Percentiles rank a stretch among this genome's conserved stretches.
phyloP scores from a whole-genome alignment of 495 filamentous ascomycete genomes.

The Lophium mytilinum region DNA sequence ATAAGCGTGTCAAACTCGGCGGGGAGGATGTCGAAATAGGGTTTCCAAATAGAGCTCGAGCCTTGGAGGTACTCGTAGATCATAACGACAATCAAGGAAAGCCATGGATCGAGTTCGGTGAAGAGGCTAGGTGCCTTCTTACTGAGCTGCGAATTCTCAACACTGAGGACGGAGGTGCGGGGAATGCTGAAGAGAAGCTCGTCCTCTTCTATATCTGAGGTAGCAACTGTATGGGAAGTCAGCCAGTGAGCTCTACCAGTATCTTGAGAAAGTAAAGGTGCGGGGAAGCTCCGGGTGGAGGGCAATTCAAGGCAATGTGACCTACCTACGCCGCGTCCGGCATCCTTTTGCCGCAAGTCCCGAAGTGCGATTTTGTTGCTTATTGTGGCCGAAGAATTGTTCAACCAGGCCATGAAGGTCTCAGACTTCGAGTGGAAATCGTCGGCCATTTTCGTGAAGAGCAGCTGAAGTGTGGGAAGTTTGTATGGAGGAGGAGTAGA shows the following conservation, averaged over 20 bases:
- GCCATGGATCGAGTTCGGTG: conserved; percentile 41
- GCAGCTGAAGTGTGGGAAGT: background rate
- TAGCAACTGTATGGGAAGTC: conserved; percentile 43
- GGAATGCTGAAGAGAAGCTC: conserved; percentile 61
- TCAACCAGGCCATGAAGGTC: conserved; percentile 50
- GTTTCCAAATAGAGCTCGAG: conserved; percentile 58
- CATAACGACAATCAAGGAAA: conserved; percentile 68
- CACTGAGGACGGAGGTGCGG: conserved; percentile 44
- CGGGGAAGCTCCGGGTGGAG: background rate
- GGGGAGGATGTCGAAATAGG: conserved; percentile 77
- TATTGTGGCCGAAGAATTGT: conserved; percentile 42
- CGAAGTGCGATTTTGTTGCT: conserved; percentile 48
- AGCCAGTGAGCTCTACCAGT: conserved; percentile 1
- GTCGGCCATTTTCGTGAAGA: conserved; percentile 6
- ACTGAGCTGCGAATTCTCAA: conserved; percentile 30
- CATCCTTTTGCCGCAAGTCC: conserved; percentile 44
- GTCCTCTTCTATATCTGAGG: conserved; percentile 48
- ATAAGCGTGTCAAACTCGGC: conserved; percentile 76
- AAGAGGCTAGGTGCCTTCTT: conserved; percentile 17
- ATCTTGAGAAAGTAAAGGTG: background rate
- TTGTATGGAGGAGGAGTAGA: too few relatives aligned
- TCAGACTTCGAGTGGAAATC: conserved; percentile 41
- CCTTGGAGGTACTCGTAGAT: conserved; percentile 65
- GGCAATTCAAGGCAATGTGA: conserved; percentile 13
- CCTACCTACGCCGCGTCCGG: conserved; percentile 56